Percentiles rank a stretch among this genome's conserved stretches.
Conservation (phyloP, 768 basidiomycete species). For the Phanerochaete carnosa region DNA sequence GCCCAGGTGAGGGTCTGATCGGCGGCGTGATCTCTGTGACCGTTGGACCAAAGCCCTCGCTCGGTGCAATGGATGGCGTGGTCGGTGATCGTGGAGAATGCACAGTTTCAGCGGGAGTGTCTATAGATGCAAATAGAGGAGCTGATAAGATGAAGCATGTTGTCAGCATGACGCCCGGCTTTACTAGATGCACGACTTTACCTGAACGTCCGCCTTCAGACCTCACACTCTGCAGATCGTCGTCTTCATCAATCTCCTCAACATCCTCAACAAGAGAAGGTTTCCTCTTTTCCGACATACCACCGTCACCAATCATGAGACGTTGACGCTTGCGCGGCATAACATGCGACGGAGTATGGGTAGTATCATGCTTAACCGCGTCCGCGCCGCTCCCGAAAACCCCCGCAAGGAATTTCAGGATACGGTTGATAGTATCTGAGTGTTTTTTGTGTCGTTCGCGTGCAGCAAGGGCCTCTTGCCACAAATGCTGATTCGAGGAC, state of each 20-base stretch:
- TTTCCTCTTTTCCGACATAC: constrained; percentile 34
- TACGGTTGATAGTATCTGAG: constrained; percentile 93
- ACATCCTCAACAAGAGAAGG: constrained; percentile 29
- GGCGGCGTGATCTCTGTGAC: constrained; percentile 7
- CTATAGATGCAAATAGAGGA: constrained; percentile 36
- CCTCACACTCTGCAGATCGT: constrained; percentile 25
- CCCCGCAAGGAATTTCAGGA: constrained; percentile 91
- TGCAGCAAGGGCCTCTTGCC: constrained; percentile 84
- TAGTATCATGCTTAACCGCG: constrained; percentile 33
- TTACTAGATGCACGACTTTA: background rate
- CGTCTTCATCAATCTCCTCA: constrained; percentile 40
- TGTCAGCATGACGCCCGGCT: constrained; percentile 3
- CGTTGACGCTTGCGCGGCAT: constrained; percentile 50
- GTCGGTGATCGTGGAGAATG: constrained; percentile 35
- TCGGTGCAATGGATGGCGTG: constrained; percentile 27
- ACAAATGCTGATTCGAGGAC: constrained; percentile 82
- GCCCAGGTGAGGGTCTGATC: background rate
- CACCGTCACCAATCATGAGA: constrained; percentile 64
- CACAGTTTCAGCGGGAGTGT: constrained; percentile 40
- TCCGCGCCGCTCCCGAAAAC: constrained; percentile 64
- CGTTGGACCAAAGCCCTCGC: constrained; percentile 24
- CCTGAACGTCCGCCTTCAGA: constrained; percentile 1
- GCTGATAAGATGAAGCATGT: background rate
- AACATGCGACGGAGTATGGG: constrained; percentile 36
- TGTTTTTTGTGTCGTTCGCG: constrained; percentile 86